Conservation (phyloP, 805 yeast genomes). For the Ogataea glucozyma region DNA sequence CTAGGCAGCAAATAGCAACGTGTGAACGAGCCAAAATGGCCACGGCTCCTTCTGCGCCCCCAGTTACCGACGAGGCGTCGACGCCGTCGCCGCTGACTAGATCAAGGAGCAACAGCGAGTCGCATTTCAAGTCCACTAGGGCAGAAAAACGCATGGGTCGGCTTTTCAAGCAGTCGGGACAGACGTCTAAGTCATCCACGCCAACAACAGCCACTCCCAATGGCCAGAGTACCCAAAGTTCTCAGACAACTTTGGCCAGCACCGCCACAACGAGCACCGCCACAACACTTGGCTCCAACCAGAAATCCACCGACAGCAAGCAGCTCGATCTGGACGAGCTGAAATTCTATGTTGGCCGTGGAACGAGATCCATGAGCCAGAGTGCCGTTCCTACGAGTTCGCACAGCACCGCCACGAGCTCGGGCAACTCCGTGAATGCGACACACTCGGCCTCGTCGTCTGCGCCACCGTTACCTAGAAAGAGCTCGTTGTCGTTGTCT, state of each 20-base stretch:
- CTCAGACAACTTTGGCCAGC: not conserved
- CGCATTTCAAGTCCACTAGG: constrained; percentile 31
- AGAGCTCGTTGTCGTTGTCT: constrained; percentile 3
- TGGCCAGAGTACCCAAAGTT: not conserved
- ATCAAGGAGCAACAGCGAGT: constrained; percentile 34
- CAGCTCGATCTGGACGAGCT: constrained; percentile 25
- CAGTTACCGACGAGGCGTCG: constrained; percentile 14
- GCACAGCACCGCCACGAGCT: constrained; percentile 4
- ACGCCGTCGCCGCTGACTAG: constrained; percentile 16
- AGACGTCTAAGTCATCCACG: constrained; percentile 12
- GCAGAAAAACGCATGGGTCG: constrained; percentile 39
- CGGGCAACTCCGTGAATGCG: constrained; percentile 9
- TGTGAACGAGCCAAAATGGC: too few species aligned
- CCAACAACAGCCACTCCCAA: constrained; percentile 9
- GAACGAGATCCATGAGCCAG: constrained; percentile 19
- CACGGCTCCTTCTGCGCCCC: constrained; percentile 1
- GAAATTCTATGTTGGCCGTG: constrained; percentile 23
- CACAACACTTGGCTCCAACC: constrained; percentile 2
- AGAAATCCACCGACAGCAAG: constrained; percentile 14
- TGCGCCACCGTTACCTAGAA: constrained; percentile 3
- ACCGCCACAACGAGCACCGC: constrained; percentile 1
- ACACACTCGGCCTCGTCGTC: constrained; percentile 14
- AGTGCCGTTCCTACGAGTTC: constrained; percentile 10
- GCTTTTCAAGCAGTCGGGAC: constrained; percentile 30
- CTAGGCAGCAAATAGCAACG: too few species aligned